These are phyloP conservation scores for Suhomyces panamericanus DNA, from an alignment of 1,139 yeast species.

Conservation along the genomic window DNA sequence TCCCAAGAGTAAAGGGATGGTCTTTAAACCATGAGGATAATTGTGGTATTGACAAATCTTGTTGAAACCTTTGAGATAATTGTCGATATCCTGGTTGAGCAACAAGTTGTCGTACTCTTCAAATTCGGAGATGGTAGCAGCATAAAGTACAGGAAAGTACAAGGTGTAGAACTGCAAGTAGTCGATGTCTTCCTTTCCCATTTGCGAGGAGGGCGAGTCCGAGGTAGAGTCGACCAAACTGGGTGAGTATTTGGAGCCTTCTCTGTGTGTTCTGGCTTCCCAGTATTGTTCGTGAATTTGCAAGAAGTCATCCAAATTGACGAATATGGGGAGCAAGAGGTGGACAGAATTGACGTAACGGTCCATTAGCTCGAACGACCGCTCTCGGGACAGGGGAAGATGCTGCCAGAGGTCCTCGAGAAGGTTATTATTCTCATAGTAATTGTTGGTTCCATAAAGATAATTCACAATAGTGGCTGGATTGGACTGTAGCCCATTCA, in stretches of 20 bases:
- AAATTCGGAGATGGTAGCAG: constrained; percentile 55
- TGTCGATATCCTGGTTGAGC: constrained; percentile 51
- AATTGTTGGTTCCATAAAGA: constrained; percentile 46
- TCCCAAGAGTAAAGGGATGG: constrained; percentile 48
- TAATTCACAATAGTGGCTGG: constrained; percentile 44
- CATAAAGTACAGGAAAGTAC: constrained; percentile 52
- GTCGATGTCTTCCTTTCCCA: constrained; percentile 25
- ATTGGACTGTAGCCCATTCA: constrained; percentile 34
- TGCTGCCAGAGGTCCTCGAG: constrained; percentile 35
- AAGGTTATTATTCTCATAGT: constrained; percentile 40
- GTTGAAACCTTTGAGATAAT: constrained; percentile 48
- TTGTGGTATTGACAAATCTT: constrained; percentile 51
- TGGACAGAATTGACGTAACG: constrained; percentile 54
- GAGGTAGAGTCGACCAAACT: constrained; percentile 2
- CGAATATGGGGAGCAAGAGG: constrained; percentile 51
- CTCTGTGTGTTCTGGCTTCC: constrained; percentile 27
- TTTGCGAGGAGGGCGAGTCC: background rate
- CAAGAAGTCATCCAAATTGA: constrained; percentile 44
- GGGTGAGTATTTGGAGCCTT: constrained; percentile 4
- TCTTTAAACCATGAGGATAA: constrained; percentile 53
- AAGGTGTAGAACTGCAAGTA: constrained; percentile 47
- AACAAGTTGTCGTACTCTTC: constrained; percentile 52
- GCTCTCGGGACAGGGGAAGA: constrained; percentile 40
- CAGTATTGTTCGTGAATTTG: constrained; percentile 53
- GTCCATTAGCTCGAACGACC: constrained; percentile 51